Base-by-base conservation (phyloP, 495 filamentous ascomycete species). In the Podospora comata region DNA sequence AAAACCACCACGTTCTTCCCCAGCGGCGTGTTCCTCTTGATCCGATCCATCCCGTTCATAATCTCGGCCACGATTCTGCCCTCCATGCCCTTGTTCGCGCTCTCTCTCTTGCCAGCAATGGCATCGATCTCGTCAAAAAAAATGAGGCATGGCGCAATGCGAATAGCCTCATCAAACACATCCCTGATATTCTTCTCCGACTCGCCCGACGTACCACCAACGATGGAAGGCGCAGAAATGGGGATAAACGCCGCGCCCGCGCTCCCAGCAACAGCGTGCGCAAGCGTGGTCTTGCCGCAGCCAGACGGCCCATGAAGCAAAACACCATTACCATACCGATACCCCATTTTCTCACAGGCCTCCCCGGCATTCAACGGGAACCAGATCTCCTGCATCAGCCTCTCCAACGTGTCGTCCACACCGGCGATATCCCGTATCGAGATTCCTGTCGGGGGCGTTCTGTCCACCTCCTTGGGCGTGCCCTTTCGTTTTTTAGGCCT, bases 91-190 rank as follows among this genome's bases (percentile, higher is more conserved):
- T 93, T 87, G 74, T 96, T 93, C n/a, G 94, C 92, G 72, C 88
- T 94, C 75, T 97, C 95, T 58, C 94, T 85, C 79, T 97, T 97
- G 4, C 93, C 93, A 54, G 95, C 95, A 68, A 97, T 97, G 18
- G 92, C 91, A 76, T 99, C 95, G 68, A 97, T 96, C 77, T 99
- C 95, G 72, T 97, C 95, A 67, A 99, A 91, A 76, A 99, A 97
- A 7, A 99, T 86, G 4, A 99, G 81, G 74, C 94, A 97, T 2
- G 95, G 95, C 2, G 95, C 95, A 65, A 94, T 85, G 65, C 87
- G 86, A 75, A 91, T 91, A 0, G 95, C 95, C 74, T 96, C 92
- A 23, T 97, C 88, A 71, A 97, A 97, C 65, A 93, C 84, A 66
- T 97, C 94, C 34, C 94, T 85, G 61, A 99, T 87, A 66, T 93